A percentile compares a stretch with the other conserved stretches of the same genome.
Evolutionary conservation across 2,329 filamentous ascomycete species (phyloP).

Genomic region (Verticillium nubilum): DNA sequence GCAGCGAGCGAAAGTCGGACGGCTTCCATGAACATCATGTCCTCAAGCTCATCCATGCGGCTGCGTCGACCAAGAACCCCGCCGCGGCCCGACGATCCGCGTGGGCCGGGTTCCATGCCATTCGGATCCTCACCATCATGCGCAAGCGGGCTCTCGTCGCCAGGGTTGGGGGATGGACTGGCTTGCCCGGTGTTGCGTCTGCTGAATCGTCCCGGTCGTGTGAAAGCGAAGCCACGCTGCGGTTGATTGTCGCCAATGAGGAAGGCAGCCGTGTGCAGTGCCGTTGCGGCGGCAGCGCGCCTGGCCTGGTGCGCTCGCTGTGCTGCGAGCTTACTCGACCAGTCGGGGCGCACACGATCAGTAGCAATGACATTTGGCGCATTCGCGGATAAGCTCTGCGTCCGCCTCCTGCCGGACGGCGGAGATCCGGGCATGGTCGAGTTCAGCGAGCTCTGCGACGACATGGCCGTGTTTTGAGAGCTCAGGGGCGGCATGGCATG

Average conservation of each 20-base stretch:
- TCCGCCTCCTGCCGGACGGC: constrained; percentile 34
- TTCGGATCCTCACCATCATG: constrained; percentile 18
- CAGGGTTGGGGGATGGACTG: constrained; percentile 16
- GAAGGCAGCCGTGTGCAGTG: constrained; percentile 91
- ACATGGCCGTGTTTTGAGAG: constrained; percentile 66
- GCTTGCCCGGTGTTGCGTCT: constrained; percentile 45
- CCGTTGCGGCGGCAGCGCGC: constrained; percentile 86
- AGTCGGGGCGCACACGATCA: constrained; percentile 87
- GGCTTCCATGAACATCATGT: constrained; percentile 98
- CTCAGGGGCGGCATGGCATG: constrained; percentile 52
- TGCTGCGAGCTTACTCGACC: constrained; percentile 81
- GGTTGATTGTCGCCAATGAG: constrained; percentile 64
- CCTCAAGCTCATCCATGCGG: constrained; percentile 83
- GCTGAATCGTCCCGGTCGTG: constrained; percentile 45
- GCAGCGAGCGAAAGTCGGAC: constrained; percentile 85
- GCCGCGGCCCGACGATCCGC: constrained; percentile 22
- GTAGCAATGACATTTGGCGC: constrained; percentile 87
- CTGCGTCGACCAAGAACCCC: constrained; percentile 27
- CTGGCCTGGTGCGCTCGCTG: constrained; percentile 81
- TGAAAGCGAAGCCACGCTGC: constrained; percentile 40
- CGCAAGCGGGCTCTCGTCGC: constrained; percentile 21
- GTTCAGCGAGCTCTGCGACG: constrained; percentile 75
- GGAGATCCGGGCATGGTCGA: constrained; percentile 44
- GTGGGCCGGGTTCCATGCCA: constrained; percentile 26
- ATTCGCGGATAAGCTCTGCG: constrained; percentile 68